Evolutionary conservation across 352 stramenopile species (phyloP), one percentile per base, ranked within the genome.

Genomic region (Phytophthora boehmeriae): DNA sequence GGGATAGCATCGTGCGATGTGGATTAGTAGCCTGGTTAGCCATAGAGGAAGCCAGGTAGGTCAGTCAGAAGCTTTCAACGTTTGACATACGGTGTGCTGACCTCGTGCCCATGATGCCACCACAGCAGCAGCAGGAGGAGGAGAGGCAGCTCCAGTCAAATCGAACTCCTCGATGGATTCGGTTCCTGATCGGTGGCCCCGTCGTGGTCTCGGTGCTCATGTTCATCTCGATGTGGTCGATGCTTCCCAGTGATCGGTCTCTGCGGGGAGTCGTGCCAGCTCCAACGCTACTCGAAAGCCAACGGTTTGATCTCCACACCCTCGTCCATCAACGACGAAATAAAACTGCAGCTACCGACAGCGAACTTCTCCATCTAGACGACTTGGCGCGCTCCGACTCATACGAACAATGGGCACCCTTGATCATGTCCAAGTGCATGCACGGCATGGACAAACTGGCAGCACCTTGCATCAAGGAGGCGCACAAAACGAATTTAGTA

Each of bases 401-500:
- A 30, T 72, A 64, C 52, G 5, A 56, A 16, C 51, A 61, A 1
- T 72, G 64, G 64, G 57, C 57, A 0, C 58, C 64, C 14, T 30
- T 72, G 14, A 68, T 72, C 10, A 52, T 72, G n/a, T 54, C 58
- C 19, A 63, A 68, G 36, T 72, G 64, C 16, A 53, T 61, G 57
- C 57, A 72, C 42, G 64, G 64, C 20, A 72, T 68, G 64, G 58
- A 72, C 20, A 19, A 47, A 11, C 23, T 27, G 48, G 17, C 58
- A 36, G 64, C 64, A 20, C 63, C 64, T 3, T 72, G 58, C 22
- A 56, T 72, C 25, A 67, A 68, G n/a, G 51, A 72, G 48, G 45
- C 57, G 14, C 23, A 67, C 10, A 16, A 8, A 19, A 48, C 57
- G 9, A 72, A 72, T 19, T 30, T 72, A 19, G 32, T 72, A 19